Evolutionary conservation across 2,329 filamentous ascomycete species (phyloP), one percentile per base, ranked within the genome.

Genomic region (Neopestalotiopsis sp.): DNA sequence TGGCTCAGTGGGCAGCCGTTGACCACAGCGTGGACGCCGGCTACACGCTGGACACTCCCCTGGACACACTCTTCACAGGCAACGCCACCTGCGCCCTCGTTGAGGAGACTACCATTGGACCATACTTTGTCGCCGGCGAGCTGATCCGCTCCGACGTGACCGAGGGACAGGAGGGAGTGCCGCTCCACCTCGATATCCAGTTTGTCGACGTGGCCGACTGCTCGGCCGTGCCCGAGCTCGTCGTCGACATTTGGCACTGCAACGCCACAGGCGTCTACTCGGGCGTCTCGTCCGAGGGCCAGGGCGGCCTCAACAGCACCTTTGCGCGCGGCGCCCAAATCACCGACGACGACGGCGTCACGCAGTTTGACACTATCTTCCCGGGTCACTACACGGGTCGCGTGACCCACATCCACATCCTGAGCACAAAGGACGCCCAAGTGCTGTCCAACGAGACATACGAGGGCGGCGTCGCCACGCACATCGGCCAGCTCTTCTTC

Each of bases 401-500:
- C 10, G 79, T 84, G 2, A 81, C 78, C 1, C 86, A 87, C 76
- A 84, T 85, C 58, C 86, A 88, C 74, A 75, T 87, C 61, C 76
- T 85, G 65, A 81, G 82, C 3, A 84, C 87, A 74, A 69, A 77
- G 45, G 78, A 81, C 70, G 81, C 79, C 13, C 80, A 77, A 1
- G 69, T 77, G 30, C 71, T 75, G 40, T 61, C 75, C n/a, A 85
- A 85, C 74, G 72, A 86, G 74, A 86, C 85, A 67, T 87, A 87
- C 38, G 32, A 30, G 24, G 66, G 66, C 70, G 77, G 79, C 53
- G 85, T 83, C 69, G 82, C 83, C 12, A 82, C 79, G 62, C 89
- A 92, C 79, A 84, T 91, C 56, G 90, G 90, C 20, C 90, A 92
- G 77, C 75, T 90, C 65, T 92, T 89, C 83, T 89, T 90, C 76